A percentile compares a stretch with the other conserved stretches of the same genome.
These are phyloP conservation scores for Diddensiella santjacobensis DNA, from an alignment of 805 yeast species.

Conservation along the genomic window DNA sequence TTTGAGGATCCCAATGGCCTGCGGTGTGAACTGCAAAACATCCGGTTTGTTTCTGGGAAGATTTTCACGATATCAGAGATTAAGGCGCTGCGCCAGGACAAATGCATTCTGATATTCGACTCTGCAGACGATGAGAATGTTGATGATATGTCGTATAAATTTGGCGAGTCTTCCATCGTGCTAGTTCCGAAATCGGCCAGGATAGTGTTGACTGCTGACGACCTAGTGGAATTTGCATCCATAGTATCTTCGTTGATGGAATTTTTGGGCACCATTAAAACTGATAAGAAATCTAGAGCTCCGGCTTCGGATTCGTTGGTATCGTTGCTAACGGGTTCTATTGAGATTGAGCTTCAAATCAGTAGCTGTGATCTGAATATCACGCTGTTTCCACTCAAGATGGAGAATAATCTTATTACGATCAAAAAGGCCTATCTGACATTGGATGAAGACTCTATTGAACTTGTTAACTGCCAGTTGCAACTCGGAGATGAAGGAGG, in stretches of 20 bases:
- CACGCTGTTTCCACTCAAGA: conserved; percentile 1
- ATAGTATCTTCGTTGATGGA: neutral
- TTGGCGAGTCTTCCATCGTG: neutral
- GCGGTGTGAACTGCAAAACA: neutral
- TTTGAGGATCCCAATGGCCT: neutral
- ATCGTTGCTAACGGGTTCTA: neutral
- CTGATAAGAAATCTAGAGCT: neutral
- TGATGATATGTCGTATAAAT: conserved; percentile 11
- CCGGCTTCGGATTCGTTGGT: neutral
- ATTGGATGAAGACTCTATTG: neutral
- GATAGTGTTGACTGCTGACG: neutral
- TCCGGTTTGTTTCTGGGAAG: neutral
- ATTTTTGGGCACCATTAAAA: neutral
- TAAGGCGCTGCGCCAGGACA: neutral
- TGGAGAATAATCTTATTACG: neutral
- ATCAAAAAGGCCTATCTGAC: neutral
- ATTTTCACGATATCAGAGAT: neutral
- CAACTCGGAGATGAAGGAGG: neutral
- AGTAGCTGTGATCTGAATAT: neutral
- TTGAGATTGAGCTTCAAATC: neutral
- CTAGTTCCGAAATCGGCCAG: conserved; percentile 12
- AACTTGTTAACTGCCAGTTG: neutral
- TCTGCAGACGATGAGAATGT: conserved; percentile 2
- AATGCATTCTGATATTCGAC: neutral
- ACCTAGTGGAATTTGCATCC: neutral